Evolutionary conservation across 768 basidiomycete genomes (phyloP).

Genomic region (Collybia mongolica): DNA sequence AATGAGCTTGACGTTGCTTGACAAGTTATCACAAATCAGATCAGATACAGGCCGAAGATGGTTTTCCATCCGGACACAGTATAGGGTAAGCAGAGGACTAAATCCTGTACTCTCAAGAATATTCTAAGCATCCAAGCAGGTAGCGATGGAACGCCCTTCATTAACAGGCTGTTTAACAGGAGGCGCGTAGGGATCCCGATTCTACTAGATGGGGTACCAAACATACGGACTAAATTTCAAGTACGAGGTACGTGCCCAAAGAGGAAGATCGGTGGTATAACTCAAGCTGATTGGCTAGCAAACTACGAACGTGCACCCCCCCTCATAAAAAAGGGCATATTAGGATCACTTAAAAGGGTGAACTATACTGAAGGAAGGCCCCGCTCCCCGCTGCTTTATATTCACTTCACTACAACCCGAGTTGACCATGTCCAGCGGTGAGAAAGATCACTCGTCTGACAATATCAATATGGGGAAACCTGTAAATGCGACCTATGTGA

Average conservation of each 20-base stretch:
- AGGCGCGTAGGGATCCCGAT: too few relatives aligned
- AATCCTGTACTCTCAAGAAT: too few relatives aligned
- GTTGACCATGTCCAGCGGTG: slow-evolving; percentile 28
- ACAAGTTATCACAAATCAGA: background rate
- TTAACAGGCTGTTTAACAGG: too few relatives aligned
- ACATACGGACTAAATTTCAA: too few relatives aligned
- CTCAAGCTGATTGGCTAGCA: background rate
- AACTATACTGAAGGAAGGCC: too few relatives aligned
- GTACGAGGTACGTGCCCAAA: background rate
- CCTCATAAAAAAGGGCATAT: slow-evolving; percentile 4
- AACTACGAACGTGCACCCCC: background rate
- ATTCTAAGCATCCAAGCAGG: too few relatives aligned
- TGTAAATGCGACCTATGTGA: slow-evolving; percentile 34
- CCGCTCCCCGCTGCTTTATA: too few relatives aligned
- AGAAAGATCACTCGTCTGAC: slow-evolving; percentile 28
- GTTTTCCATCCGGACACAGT: too few relatives aligned
- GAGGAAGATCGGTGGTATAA: background rate
- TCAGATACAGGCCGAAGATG: slow-evolving; percentile 2
- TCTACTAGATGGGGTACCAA: too few relatives aligned
- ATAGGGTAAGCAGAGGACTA: too few relatives aligned
- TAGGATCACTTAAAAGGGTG: slow-evolving; percentile 5
- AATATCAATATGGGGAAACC: slow-evolving; percentile 21
- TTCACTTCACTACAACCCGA: background rate
- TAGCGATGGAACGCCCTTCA: too few relatives aligned
- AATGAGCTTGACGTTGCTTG: slow-evolving; percentile 5